These are phyloP conservation scores for Ogataea nonfermentans DNA, from an alignment of 805 yeast species.

Conservation along the genomic window DNA sequence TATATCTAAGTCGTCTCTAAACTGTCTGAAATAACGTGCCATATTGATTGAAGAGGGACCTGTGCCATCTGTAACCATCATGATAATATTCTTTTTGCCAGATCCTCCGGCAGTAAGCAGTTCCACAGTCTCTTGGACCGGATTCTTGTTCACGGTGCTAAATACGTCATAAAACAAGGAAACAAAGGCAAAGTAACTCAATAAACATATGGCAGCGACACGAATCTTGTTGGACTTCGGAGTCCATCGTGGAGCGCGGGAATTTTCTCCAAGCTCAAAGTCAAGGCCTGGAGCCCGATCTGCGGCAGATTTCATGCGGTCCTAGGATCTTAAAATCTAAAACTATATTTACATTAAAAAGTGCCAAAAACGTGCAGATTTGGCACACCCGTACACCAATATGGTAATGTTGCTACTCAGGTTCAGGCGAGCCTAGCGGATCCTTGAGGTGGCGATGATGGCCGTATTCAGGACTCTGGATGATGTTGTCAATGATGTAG, in stretches of 20 bases:
- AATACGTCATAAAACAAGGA: constrained; percentile 1
- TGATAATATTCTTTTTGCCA: constrained; percentile 69
- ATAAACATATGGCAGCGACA: constrained; percentile 3
- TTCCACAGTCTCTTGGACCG: constrained; percentile 1
- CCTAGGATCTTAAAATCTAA: constrained; percentile 2
- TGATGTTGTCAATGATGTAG: constrained; percentile 69
- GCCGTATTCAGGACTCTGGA: constrained; percentile 50
- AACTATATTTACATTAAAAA: constrained; percentile 1
- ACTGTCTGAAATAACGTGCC: constrained; percentile 73
- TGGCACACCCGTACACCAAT: constrained; percentile 6
- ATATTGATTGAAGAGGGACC: constrained; percentile 85
- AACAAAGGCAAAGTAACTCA: constrained; percentile 7
- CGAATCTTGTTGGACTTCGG: constrained; percentile 8
- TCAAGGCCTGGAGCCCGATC: not conserved
- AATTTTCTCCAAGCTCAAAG: not conserved
- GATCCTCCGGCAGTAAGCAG: not conserved
- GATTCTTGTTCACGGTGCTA: not conserved
- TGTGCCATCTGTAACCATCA: constrained; percentile 94
- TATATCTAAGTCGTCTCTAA: constrained; percentile 48
- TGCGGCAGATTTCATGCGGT: not conserved
- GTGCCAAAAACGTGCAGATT: constrained; percentile 1
- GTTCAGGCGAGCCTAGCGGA: constrained; percentile 5
- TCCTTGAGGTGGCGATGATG: constrained; percentile 12
- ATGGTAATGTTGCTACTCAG: not conserved
- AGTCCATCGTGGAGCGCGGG: constrained; percentile 1